Conservation (phyloP, 495 filamentous ascomycete species). For the Lepidopterella palustris region DNA sequence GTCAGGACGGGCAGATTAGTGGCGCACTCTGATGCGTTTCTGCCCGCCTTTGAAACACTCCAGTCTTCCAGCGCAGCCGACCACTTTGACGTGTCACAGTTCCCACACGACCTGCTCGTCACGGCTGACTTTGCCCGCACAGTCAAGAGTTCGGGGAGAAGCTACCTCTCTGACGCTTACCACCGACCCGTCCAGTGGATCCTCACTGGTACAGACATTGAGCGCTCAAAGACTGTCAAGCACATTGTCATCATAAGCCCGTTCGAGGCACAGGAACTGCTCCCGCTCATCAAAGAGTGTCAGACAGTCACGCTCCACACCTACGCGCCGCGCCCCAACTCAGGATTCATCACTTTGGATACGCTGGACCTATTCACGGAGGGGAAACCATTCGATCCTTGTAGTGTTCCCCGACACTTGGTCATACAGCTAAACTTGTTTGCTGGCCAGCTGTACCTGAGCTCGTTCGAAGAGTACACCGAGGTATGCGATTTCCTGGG, state of each 20-base stretch:
- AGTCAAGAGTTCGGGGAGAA: constrained; percentile 23
- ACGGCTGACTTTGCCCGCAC: constrained; percentile 52
- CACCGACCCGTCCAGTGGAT: constrained; percentile 55
- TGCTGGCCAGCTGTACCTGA: constrained; percentile 57
- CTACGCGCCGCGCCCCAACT: constrained; percentile 51
- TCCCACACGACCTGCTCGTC: constrained; percentile 42
- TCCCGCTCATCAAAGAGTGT: constrained; percentile 35
- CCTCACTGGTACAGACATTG: constrained; percentile 32
- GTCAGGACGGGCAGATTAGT: constrained; percentile 27
- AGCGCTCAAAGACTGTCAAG: constrained; percentile 10
- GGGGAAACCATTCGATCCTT: too few relatives aligned
- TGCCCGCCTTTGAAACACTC: constrained; percentile 44
- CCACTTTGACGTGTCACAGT: constrained; percentile 32
- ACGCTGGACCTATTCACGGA: too few relatives aligned
- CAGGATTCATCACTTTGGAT: too few relatives aligned
- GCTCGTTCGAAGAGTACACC: constrained; percentile 47
- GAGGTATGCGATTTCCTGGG: constrained; percentile 49
- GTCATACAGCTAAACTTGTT: constrained; percentile 46
- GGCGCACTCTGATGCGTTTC: constrained; percentile 32
- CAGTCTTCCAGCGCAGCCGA: constrained; percentile 36
- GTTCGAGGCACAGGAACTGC: constrained; percentile 50
- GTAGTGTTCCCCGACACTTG: background rate
- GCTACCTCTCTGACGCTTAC: constrained; percentile 41
- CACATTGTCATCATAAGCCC: constrained; percentile 53
- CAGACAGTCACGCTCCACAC: constrained; percentile 43